Conservation (phyloP, 1,284 basidiomycete species). For the Omphalotus olearius region DNA sequence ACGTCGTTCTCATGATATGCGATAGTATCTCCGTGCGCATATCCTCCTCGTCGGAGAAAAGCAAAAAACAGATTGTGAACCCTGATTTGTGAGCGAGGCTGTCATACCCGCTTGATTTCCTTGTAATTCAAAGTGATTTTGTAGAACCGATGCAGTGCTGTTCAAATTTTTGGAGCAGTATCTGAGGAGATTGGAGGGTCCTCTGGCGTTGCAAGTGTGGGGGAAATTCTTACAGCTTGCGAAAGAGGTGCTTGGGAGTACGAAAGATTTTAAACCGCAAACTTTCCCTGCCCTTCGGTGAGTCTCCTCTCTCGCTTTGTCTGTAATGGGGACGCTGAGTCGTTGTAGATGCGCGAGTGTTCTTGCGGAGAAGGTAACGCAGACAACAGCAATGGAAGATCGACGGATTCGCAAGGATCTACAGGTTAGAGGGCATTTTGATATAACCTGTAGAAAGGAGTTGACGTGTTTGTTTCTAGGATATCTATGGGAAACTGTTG, state of each 20-base stretch:
- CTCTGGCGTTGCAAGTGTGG: constrained; percentile 92
- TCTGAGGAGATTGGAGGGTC: constrained; percentile 80
- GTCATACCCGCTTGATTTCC: constrained; percentile 3
- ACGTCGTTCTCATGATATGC: constrained; percentile 86
- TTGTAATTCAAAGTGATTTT: background rate
- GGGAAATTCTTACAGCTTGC: constrained; percentile 71
- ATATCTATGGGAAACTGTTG: constrained; percentile 81
- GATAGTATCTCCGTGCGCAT: constrained; percentile 71
- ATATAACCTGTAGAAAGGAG: background rate
- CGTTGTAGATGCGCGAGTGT: constrained; percentile 69
- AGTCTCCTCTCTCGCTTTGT: constrained; percentile 14
- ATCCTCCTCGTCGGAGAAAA: constrained; percentile 48
- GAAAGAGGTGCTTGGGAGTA: constrained; percentile 69
- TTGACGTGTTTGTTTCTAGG: constrained; percentile 35
- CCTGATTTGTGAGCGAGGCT: constrained; percentile 54
- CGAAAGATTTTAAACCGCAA: constrained; percentile 63
- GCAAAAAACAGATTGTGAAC: constrained; percentile 54
- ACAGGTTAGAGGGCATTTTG: constrained; percentile 46
- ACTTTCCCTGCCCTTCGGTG: constrained; percentile 76
- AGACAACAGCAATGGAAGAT: constrained; percentile 89
- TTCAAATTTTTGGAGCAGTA: constrained; percentile 91
- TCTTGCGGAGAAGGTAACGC: constrained; percentile 80
- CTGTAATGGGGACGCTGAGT: too few species aligned
- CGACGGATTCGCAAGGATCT: constrained; percentile 85
- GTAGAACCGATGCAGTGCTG: constrained; percentile 61